Conservation (phyloP, 2,329 filamentous ascomycete species). For the Colletotrichum ledebouriae region DNA sequence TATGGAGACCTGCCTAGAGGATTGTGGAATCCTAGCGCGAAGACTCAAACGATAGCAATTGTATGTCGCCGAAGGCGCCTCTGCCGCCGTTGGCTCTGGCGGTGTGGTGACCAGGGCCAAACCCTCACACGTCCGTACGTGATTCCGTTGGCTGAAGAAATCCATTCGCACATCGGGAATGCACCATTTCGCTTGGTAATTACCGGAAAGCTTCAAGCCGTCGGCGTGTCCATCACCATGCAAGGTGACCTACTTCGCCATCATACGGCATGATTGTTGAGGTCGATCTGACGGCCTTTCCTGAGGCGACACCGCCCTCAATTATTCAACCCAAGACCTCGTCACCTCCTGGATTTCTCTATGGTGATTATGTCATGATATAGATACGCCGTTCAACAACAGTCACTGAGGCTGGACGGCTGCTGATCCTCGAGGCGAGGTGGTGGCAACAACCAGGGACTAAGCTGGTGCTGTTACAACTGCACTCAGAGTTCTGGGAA, state of each 20-base stretch:
- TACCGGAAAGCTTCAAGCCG: background rate
- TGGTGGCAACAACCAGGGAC: slow-evolving; percentile 4
- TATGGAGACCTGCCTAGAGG: background rate
- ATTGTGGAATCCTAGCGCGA: background rate
- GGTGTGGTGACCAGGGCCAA: slow-evolving; percentile 29
- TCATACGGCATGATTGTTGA: slow-evolving; percentile 37
- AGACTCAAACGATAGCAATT: background rate
- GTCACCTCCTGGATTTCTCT: background rate
- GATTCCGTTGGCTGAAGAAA: slow-evolving; percentile 18
- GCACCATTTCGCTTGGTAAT: slow-evolving; percentile 6
- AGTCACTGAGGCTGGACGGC: background rate
- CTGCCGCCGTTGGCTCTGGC: slow-evolving; percentile 18
- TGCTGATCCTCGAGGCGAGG: background rate
- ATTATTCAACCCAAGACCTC: background rate
- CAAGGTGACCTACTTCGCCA: slow-evolving; percentile 36
- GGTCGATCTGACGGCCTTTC: slow-evolving; percentile 28
- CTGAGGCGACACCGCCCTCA: background rate
- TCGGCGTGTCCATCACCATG: slow-evolving; percentile 25
- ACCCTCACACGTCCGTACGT: slow-evolving; percentile 27
- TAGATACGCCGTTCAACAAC: background rate
- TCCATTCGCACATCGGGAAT: slow-evolving; percentile 12
- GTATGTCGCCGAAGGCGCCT: slow-evolving; percentile 3
- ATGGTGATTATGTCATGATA: background rate
- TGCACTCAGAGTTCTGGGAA: background rate
- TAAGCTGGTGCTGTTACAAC: background rate